Percentiles rank a stretch among this genome's conserved stretches.
phyloP scores from a whole-genome alignment of 805 yeast species.

The Yamadazyma endophytica region DNA sequence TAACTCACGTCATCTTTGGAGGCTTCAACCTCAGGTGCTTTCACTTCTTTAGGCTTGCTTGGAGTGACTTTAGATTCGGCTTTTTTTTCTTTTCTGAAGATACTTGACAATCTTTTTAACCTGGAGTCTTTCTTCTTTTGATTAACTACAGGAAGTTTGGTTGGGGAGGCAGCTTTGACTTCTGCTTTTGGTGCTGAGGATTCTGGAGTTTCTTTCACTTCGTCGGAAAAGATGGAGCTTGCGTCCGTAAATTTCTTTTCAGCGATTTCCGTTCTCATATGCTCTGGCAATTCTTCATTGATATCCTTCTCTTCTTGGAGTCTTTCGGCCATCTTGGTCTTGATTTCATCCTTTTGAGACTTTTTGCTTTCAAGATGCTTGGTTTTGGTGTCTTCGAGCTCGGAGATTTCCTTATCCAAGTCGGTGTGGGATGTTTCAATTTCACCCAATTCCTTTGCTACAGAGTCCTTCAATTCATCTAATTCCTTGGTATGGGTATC shows the following conservation, averaged over 20 bases:
- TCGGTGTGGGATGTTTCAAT: conserved; percentile 26
- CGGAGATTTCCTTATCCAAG: conserved; percentile 40
- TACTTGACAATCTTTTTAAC: conserved; percentile 11
- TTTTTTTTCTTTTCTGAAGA: conserved; percentile 9
- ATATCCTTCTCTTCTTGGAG: conserved; percentile 47
- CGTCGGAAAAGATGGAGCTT: conserved; percentile 32
- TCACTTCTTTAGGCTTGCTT: conserved; percentile 4
- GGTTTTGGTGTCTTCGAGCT: conserved; percentile 29
- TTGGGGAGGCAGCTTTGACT: background rate
- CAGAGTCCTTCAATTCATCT: conserved; percentile 25
- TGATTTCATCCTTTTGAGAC: conserved; percentile 30
- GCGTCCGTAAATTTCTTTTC: conserved; percentile 35
- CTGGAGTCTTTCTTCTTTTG: conserved; percentile 7
- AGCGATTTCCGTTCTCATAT: conserved; percentile 36
- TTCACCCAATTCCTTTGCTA: conserved; percentile 21
- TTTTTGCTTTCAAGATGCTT: conserved; percentile 36
- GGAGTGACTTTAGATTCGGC: background rate
- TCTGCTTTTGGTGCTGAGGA: background rate
- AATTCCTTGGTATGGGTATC: conserved; percentile 37
- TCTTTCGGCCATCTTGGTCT: conserved; percentile 23
- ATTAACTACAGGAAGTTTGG: background rate
- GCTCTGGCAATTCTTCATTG: conserved; percentile 50
- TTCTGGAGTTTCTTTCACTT: conserved; percentile 8
- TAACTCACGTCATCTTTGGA: conserved; percentile 11
- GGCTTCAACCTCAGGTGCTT: conserved; percentile 8